Conservation (phyloP, 208 protist genomes). For the Trypanosoma melophagium region DNA sequence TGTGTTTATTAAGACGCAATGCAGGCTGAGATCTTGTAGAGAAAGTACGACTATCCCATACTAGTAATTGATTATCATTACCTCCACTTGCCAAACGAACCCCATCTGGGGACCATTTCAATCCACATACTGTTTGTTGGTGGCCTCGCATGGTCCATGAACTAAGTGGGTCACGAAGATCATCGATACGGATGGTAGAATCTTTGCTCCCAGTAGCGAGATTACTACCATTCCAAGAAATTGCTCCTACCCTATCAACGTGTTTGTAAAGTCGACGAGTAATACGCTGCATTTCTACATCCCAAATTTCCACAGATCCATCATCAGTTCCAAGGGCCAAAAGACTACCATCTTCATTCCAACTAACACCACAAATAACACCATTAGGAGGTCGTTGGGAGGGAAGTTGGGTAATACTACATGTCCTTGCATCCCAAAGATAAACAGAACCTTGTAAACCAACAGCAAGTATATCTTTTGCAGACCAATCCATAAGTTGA, state of each 20-base stretch:
- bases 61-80: constrained; percentile 97
- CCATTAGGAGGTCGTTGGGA: constrained; percentile 43
- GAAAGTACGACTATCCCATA: constrained; percentile 91
- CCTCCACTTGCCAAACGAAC: constrained; percentile 95
- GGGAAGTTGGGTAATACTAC: constrained; percentile 90
- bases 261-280: constrained; percentile 91
- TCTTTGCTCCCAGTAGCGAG: constrained; percentile 95
- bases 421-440: constrained; percentile 97
- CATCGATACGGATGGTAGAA: constrained; percentile 93
- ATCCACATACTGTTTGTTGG: constrained; percentile 96
- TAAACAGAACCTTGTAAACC: constrained; percentile 96
- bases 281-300: constrained; percentile 75
- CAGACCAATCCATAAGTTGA: constrained; percentile 98
- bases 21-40: constrained; percentile 46
- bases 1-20: constrained; percentile 92
- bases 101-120: constrained; percentile 94
- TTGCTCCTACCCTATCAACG: constrained; percentile 79
- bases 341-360: constrained; percentile 87
- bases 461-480: constrained; percentile 92
- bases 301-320: constrained; percentile 92
- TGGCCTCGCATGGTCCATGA: constrained; percentile 82
- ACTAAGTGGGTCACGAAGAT: constrained; percentile 86
- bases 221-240: constrained; percentile 93
- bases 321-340: constrained; percentile 88
- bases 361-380: constrained; percentile 92